Conservation (phyloP, 805 yeast genomes). For the Suhomyces kilbournensis region DNA sequence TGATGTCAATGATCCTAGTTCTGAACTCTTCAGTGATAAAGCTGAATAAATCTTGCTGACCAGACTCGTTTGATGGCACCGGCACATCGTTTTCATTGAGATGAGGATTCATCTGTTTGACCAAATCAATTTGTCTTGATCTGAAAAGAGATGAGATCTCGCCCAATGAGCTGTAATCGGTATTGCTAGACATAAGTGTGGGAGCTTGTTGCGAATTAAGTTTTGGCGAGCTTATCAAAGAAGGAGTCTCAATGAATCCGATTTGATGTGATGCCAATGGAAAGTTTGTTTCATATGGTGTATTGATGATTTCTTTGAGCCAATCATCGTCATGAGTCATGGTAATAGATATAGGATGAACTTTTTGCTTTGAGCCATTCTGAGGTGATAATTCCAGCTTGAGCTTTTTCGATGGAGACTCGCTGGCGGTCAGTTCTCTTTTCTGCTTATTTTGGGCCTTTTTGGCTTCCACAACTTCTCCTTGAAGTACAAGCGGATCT, state of each 20-base stretch:
- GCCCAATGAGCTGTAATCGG: conserved; percentile 11
- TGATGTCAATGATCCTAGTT: conserved; percentile 47
- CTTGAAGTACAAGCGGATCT: background rate
- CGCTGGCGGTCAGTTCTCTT: background rate
- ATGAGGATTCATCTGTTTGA: conserved; percentile 38
- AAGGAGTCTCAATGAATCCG: conserved; percentile 51
- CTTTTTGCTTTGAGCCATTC: background rate
- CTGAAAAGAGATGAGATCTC: conserved; percentile 63
- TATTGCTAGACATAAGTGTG: conserved; percentile 19
- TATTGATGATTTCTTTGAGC: conserved; percentile 66
- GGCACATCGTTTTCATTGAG: background rate
- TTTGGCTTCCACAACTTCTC: conserved; percentile 1
- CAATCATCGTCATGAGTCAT: conserved; percentile 47
- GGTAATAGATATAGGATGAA: conserved; percentile 5
- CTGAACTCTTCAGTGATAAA: conserved; percentile 43
- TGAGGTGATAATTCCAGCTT: background rate
- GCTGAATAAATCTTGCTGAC: conserved; percentile 7
- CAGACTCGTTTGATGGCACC: conserved; percentile 1
- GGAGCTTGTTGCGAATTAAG: conserved; percentile 8
- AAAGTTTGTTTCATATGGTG: conserved; percentile 61
- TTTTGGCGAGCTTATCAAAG: conserved; percentile 7
- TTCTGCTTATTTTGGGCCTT: background rate
- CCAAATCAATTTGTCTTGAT: conserved; percentile 63
- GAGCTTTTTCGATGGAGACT: conserved; percentile 3
- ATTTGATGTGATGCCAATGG: conserved; percentile 52